Evolutionary conservation across 768 basidiomycete genomes (phyloP).

Genomic region (Leccinum rimulosum): DNA sequence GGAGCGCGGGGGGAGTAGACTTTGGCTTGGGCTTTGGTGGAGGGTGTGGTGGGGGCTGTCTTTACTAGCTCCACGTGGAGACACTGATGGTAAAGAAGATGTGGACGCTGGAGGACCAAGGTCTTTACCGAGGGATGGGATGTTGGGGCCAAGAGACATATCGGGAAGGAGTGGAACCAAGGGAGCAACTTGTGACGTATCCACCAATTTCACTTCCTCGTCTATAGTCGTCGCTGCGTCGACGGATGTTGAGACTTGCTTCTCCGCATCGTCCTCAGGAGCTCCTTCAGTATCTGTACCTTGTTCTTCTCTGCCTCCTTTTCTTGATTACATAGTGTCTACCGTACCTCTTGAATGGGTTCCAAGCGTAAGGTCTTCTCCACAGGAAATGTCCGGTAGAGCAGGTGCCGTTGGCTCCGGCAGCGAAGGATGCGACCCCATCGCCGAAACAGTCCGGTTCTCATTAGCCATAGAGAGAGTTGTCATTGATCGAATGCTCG

Average conservation of each 20-base stretch:
- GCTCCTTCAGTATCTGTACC: background rate
- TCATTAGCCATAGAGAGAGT: background rate
- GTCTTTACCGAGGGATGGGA: constrained; percentile 12
- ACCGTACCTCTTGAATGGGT: constrained; percentile 7
- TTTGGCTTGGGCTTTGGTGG: constrained; percentile 23
- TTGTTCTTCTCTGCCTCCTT: background rate
- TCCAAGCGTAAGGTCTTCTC: constrained; percentile 18
- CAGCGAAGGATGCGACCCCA: constrained; percentile 2
- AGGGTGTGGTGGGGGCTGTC: constrained; percentile 23
- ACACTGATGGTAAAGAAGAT: constrained; percentile 3
- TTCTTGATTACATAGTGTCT: constrained; percentile 7
- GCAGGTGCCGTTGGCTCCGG: constrained; percentile 7
- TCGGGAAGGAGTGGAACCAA: constrained; percentile 14
- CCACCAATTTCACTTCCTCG: background rate
- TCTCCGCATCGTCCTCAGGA: background rate
- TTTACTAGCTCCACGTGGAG: constrained; percentile 5
- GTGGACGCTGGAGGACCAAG: constrained; percentile 4
- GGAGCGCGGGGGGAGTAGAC: constrained; percentile 10
- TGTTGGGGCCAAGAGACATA: constrained; percentile 8
- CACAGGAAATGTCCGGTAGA: constrained; percentile 20
- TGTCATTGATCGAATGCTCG: constrained; percentile 17
- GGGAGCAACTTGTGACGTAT: background rate
- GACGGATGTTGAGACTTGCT: background rate
- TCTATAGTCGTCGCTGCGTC: background rate
- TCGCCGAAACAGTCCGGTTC: background rate